Evolutionary conservation across 768 basidiomycete genomes (phyloP).

Genomic region (Tricholoma sp.): DNA sequence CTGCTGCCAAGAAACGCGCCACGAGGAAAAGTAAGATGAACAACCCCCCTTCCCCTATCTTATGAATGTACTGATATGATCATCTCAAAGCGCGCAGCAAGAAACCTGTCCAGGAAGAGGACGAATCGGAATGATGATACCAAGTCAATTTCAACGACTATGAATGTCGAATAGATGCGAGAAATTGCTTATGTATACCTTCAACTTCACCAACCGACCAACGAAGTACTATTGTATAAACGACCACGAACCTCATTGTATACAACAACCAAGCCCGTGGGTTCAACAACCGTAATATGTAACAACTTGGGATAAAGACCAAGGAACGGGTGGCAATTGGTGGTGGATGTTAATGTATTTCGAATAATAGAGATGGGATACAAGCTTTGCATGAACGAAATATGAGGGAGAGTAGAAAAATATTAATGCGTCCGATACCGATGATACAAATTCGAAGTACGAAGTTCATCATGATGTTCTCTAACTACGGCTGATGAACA

Average conservation of each 20-base stretch:
- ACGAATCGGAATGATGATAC: slow-evolving; percentile 15
- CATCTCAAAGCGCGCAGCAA: slow-evolving; percentile 9
- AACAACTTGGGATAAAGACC: background rate
- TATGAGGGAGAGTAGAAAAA: background rate
- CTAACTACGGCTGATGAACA: too few species aligned
- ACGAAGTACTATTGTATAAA: too few species aligned
- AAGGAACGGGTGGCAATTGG: too few species aligned
- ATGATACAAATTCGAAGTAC: too few species aligned
- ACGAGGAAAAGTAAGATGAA: slow-evolving; percentile 36
- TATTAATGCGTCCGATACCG: background rate
- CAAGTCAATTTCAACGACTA: background rate
- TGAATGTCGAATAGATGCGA: background rate
- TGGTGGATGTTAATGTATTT: background rate
- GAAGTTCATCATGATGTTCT: too few species aligned
- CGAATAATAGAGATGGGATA: too few species aligned
- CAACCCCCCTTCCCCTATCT: background rate
- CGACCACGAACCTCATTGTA: background rate
- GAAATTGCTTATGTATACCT: background rate
- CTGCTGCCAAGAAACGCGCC: slow-evolving; percentile 68
- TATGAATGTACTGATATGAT: background rate
- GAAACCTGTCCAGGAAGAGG: slow-evolving; percentile 10
- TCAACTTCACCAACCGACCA: background rate
- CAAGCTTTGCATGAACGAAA: background rate
- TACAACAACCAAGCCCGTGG: background rate
- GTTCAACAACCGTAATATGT: background rate